Base-by-base conservation (phyloP, 2,329 filamentous ascomycete genomes). In the Fusarium sp. region DNA sequence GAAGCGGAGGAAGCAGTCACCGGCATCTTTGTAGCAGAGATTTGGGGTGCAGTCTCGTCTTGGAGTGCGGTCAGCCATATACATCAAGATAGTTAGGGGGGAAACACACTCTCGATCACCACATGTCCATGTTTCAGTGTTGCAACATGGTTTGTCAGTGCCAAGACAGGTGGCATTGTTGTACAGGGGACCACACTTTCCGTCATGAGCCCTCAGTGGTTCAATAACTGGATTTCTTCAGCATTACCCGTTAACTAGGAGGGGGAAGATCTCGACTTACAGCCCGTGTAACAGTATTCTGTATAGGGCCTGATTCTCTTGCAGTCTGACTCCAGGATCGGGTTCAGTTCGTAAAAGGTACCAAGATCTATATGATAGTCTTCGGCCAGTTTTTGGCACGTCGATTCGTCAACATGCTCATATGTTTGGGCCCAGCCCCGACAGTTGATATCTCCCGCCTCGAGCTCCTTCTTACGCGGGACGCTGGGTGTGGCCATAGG, bases 51-150 rank as follows among this genome's bases (percentile, higher is more conserved):
- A 58, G 54, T 58, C 54, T 24, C 54, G 54, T 22, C 54, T 58
- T 29, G 14, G 22, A 5, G 34, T 40, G 9, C 6, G 16, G 16
- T 58, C 16, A 58, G 56, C 16, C 14, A 9, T 38, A 35, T 3
- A 14, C n/a, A 3, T 24, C 16, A 13, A 13, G 31, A 24, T 24
- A 14, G 14, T 5, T 13, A 42, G 24, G 3, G 13, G 9, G 56
- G 6, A 13, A 58, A 27, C 35, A 10, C 20, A 58, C 56, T 37
- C 56, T 40, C 56, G 35, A 18, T 58, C 10, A 8, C 56, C 56
- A 27, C 56, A 58, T 11, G 56, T 58, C 56, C 56, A 58, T 1
- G 56, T 58, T 58, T 58, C 56, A 58, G 35, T 40, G 22, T 58
- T 58, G 35, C 56, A 58, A 18, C 56, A 58, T 27, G 27, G 5